phyloP scores from a whole-genome alignment of 2,329 filamentous ascomycete species.

The Cryphonectria japonica region DNA sequence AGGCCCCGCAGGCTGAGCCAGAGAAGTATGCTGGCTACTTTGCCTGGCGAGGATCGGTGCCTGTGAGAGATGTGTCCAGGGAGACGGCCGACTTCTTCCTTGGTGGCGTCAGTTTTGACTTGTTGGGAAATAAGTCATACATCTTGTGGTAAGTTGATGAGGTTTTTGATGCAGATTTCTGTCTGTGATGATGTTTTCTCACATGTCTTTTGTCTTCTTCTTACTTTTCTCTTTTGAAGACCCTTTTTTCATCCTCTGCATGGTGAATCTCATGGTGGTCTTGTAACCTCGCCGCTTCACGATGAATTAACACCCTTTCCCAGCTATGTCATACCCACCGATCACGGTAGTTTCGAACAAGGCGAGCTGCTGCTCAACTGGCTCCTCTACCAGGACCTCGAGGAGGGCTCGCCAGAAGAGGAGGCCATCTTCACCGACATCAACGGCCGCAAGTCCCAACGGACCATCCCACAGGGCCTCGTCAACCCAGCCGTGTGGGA shows the following conservation, averaged over 20 bases:
- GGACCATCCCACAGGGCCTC: slow-evolving; percentile 48
- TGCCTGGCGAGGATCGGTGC: slow-evolving; percentile 36
- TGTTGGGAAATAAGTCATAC: slow-evolving; percentile 31
- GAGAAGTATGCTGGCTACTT: slow-evolving; percentile 38
- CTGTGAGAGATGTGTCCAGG: slow-evolving; percentile 31
- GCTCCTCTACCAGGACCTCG: slow-evolving; percentile 51
- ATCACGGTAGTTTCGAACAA: slow-evolving; percentile 42
- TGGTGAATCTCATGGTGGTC: no score
- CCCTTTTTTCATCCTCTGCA: no score
- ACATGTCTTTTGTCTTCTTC: no score
- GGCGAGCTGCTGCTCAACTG: slow-evolving; percentile 50
- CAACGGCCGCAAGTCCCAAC: slow-evolving; percentile 43
- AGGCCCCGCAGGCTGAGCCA: slow-evolving; percentile 23
- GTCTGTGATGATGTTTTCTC: background rate
- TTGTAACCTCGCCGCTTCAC: background rate
- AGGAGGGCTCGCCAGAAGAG: slow-evolving; percentile 43
- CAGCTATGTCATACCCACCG: slow-evolving; percentile 49
- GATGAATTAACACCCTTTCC: background rate
- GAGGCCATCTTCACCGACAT: slow-evolving; percentile 49
- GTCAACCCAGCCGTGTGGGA: slow-evolving; percentile 45
- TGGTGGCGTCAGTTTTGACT: slow-evolving; percentile 22
- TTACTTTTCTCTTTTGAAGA: background rate
- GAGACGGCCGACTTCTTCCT: slow-evolving; percentile 32
- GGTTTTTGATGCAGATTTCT: background rate
- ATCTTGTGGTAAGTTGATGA: slow-evolving; percentile 32